Conservation (phyloP, 306 rosid genomes). For the Citrullus mucosospermus region DNA sequence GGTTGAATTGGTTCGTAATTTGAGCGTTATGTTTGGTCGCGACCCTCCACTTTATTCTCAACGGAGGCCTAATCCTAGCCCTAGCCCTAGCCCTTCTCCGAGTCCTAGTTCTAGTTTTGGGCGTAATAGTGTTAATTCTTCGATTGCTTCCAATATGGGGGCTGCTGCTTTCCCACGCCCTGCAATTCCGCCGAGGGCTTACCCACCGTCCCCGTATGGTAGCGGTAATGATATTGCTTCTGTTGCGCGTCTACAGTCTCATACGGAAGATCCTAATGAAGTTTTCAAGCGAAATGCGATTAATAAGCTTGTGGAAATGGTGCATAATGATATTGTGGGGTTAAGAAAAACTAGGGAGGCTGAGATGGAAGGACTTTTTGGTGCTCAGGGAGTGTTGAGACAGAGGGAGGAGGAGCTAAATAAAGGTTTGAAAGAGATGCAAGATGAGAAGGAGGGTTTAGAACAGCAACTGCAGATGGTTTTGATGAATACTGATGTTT, state of each 20-base stretch:
- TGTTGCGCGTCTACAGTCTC: conserved; percentile 21
- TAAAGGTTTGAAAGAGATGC: conserved; percentile 61
- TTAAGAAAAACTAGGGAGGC: conserved; percentile 55
- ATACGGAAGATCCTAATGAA: conserved; percentile 60
- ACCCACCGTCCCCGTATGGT: conserved; percentile 76
- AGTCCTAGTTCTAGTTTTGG: conserved; percentile 13
- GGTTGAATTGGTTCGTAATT: conserved; percentile 38
- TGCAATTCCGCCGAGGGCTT: conserved; percentile 39
- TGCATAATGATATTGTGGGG: conserved; percentile 34
- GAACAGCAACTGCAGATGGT: conserved; percentile 91
- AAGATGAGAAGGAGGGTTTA: conserved; percentile 66
- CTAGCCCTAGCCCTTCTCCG: conserved; percentile 16
- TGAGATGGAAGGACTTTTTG: conserved; percentile 65
- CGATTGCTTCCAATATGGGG: conserved; percentile 17
- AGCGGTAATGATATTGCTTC: conserved; percentile 10
- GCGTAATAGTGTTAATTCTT: not conserved
- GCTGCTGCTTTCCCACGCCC: conserved; percentile 25
- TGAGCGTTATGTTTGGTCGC: conserved; percentile 40
- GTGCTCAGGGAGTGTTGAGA: conserved; percentile 48
- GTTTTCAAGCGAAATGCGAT: conserved; percentile 50
- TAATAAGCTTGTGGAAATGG: conserved; percentile 68
- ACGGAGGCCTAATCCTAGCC: conserved; percentile 31
- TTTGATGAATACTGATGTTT: conserved; percentile 65
- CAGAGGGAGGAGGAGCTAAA: conserved; percentile 45
- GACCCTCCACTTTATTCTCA: conserved; percentile 88